Evolutionary conservation across 768 basidiomycete genomes (phyloP).

Genomic region (Kwoniella mangroviensis): DNA sequence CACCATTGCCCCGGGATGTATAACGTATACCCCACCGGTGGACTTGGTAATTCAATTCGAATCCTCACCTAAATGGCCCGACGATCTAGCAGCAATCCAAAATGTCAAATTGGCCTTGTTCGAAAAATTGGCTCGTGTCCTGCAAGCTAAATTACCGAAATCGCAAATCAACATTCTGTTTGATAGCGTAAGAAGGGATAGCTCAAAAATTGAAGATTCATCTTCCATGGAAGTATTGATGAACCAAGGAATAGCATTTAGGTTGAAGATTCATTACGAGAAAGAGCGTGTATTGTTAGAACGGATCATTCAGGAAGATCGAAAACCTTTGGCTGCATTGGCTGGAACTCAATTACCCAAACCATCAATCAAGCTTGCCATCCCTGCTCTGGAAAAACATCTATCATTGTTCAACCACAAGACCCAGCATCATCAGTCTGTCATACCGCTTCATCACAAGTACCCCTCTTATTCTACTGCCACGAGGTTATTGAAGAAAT

Average conservation of each 20-base stretch:
- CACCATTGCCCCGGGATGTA: conserved; percentile 59
- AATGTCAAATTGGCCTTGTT: conserved; percentile 93
- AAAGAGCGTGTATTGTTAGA: conserved; percentile 80
- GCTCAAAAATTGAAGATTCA: conserved; percentile 70
- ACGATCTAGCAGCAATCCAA: conserved; percentile 88
- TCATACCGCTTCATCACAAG: conserved; percentile 77
- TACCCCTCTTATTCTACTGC: conserved; percentile 80
- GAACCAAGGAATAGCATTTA: conserved; percentile 84
- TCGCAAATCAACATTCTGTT: conserved; percentile 66
- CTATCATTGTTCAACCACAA: conserved; percentile 74
- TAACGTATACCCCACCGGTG: conserved; percentile 72
- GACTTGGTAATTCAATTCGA: conserved; percentile 86
- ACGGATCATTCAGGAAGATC: conserved; percentile 63
- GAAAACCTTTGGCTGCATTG: conserved; percentile 25
- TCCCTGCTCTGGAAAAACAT: conserved; percentile 60
- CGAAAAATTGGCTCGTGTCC: conserved; percentile 71
- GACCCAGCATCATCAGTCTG: conserved; percentile 82
- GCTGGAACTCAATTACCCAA: conserved; percentile 40
- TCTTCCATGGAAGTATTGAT: conserved; percentile 76
- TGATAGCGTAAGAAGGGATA: conserved; percentile 60
- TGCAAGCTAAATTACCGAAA: conserved; percentile 65
- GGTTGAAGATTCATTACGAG: conserved; percentile 81
- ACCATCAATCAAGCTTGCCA: conserved; percentile 40
- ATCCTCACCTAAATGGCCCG: conserved; percentile 90
- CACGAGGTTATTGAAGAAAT: conserved; percentile 85